phyloP scores from a whole-genome alignment of 306 rosid species.

The Lotus japonicus region DNA sequence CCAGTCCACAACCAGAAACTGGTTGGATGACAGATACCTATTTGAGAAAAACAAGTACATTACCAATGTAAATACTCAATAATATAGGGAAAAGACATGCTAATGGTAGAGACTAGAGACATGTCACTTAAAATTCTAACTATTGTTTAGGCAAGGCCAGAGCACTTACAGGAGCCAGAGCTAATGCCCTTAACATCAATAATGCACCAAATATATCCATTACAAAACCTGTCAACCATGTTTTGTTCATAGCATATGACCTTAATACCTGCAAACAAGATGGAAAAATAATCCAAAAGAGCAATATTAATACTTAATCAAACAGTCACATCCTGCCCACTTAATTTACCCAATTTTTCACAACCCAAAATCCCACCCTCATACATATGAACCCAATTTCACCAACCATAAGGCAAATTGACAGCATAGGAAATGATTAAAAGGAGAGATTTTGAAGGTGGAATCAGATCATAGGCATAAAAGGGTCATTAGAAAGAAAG shows the following conservation, averaged over 20 bases:
- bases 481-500: not conserved
- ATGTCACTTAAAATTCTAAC: too few species aligned
- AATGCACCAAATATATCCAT: constrained; percentile 95
- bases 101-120: too few species aligned
- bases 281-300: not conserved
- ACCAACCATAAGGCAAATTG: not conserved
- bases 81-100: too few species aligned
- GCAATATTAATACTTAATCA: not conserved
- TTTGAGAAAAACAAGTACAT: constrained; percentile 23
- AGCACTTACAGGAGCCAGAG: constrained; percentile 89
- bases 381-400: not conserved
- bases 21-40: constrained; percentile 97
- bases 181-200: constrained; percentile 84
- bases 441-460: not conserved
- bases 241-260: constrained; percentile 76
- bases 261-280: constrained; percentile 64
- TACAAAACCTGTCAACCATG: constrained; percentile 78
- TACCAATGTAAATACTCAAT: too few species aligned
- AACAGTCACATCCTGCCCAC: constrained; percentile 17
- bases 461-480: not conserved
- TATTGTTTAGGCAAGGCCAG: too few species aligned
- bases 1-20: constrained; percentile 95
- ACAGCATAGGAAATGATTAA: not conserved
- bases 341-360: not conserved
- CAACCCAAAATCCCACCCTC: not conserved